Base-by-base conservation (phyloP, 768 basidiomycete species). In the Kwoniella sp. region DNA sequence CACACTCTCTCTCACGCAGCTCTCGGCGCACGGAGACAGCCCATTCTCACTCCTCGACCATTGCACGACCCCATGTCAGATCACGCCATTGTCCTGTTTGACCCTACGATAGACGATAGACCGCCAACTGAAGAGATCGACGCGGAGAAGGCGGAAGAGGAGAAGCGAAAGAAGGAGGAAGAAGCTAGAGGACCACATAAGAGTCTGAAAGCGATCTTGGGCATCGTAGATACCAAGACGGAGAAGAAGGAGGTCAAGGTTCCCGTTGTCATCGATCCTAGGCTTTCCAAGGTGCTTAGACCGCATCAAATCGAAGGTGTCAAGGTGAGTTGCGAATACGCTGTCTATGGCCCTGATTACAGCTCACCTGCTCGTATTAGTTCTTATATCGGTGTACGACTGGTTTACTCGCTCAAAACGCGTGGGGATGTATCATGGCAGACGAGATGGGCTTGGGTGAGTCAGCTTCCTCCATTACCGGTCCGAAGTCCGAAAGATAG, bases 241-340 rank as follows among this genome's bases (percentile, higher is more conserved):
- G 88, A 88, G 75, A 84, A 84, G 65, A 83, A 84, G 58, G 80
- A 82, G 21, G 82, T 84, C 15, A 98, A 96, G 80, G 92, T 99
- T 2, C 90, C 95, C 2, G 95, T 99, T 12, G 96, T 99, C 40
- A 96, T 99, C 47, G 95, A 97, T 76, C 95, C 95, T 4, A 83
- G 85, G 40, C 81, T 99, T 36, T 82, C 85, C 33, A 95, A 91
- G 77, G 90, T 95, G 19, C 84, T 99, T 26, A 86, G 95, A 49
- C 95, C 95, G 21, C 95, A 99, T 87, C 95, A 99, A 80, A 87
- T 99, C 25, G 96, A 98, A 79, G 95, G 95, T 64, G 94, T 98
- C 61, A 95, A 95, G 85, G 93, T 92, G 68, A 63, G 83, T 40
- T 49, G 10, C 25, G 30, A 21, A 29, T 10, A 8, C 10, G 22